Base-by-base conservation (phyloP, 306 rosid species). In the Trifolium repens region DNA sequence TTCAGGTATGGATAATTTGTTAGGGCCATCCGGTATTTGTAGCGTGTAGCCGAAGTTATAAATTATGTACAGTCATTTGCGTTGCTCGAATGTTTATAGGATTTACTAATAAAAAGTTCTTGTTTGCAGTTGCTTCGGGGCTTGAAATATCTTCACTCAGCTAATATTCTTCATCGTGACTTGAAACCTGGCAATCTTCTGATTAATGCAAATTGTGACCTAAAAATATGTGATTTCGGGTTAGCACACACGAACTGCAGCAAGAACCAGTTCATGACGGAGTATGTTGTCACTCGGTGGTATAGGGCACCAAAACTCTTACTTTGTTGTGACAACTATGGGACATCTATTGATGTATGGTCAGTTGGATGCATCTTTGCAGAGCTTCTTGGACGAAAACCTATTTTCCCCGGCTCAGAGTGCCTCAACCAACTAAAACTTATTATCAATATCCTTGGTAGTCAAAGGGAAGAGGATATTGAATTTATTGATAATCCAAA, bases 281-380 rank as follows among this genome's bases (percentile, higher is more conserved):
- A 93, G 85, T 93, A 93, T 62, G 98, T 93, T 14, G 98, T 93
- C 71, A 93, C 98, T 53, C 89, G 98, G 73, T 93, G 98, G 98
- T 93, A 93, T 74, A 81, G 98, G 71, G 97, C 98, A 55, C 98
- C 98, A 4, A 97, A 93, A 81, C 92, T 93, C 50, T 90, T 93
- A 43, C 97, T 93, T 17, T 91, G 97, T 85, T 93, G 98, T 60
- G 98, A 93, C 86, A 88, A 91, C 79, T 94, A 91, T 8, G 96
- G 92, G 49, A 89, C 93, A 22, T 86, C 98, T 12, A 94, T 94
- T 69, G 98, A 94, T 81, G 94, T 94, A 50, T 94, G 98, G 98
- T 94, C 98, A 71, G 94, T 94, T 16, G 96, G 97, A 52, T 91
- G 98, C 88, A 91, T 94, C 84, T 91, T 94, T 76, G 97, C 97